Percentiles rank a stretch among this genome's conserved stretches.
phyloP scores from a whole-genome alignment of 2,329 filamentous ascomycete species.

The Biscogniauxia mediterranea region DNA sequence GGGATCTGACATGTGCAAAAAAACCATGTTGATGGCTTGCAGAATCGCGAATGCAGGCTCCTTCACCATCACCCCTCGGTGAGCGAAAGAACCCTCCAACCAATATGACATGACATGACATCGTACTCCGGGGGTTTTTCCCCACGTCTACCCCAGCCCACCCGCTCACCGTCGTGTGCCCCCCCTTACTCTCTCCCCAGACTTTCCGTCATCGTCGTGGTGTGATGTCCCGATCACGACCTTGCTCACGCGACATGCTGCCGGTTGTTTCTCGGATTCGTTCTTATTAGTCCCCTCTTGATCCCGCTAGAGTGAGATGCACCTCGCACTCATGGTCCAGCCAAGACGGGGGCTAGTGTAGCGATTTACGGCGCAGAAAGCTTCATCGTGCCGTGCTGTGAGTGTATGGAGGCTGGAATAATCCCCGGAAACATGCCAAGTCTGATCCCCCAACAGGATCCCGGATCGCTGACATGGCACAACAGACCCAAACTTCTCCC shows the following conservation, averaged over 20 bases:
- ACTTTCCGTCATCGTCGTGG: constrained; percentile 8
- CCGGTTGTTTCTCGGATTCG: neutral
- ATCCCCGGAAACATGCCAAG: constrained; percentile 5
- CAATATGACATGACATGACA: neutral
- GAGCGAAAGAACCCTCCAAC: neutral
- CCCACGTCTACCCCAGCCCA: constrained; percentile 13
- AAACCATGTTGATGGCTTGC: neutral
- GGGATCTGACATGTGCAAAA: neutral
- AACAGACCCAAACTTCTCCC: neutral
- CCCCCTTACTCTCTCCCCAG: constrained; percentile 19
- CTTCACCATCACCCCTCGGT: neutral
- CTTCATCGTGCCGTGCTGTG: constrained; percentile 16
- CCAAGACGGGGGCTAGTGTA: constrained; percentile 24
- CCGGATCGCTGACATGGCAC: neutral
- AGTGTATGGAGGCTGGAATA: constrained; percentile 10
- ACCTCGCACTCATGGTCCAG: constrained; percentile 10
- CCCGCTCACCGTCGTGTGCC: constrained; percentile 23
- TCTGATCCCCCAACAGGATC: neutral
- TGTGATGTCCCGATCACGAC: neutral
- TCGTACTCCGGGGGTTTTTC: constrained; percentile 16
- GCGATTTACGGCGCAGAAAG: constrained; percentile 13
- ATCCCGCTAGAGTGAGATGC: constrained; percentile 9
- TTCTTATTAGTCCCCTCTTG: neutral
- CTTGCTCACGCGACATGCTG: neutral
- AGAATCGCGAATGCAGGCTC: neutral